Evolutionary conservation across 306 rosid genomes (phyloP), one percentile per base, ranked within the genome.

Genomic region (Echinosophora koreensis): DNA sequence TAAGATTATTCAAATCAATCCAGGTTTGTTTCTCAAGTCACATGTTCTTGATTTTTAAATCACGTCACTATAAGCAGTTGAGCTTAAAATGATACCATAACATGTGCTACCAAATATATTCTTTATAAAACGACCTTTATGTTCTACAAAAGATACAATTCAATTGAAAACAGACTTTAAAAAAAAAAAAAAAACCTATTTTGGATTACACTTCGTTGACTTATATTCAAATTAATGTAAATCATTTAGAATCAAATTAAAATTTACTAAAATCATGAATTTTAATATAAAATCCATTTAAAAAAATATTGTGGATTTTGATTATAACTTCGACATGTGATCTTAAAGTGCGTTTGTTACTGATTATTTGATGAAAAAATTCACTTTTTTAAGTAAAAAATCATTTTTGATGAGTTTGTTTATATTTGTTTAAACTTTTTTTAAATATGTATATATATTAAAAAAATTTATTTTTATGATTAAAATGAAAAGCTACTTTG

Each of bases 1-100:
- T 46, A 37, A 66, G 15, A 66, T 56, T 80, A 66, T 44, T 58
- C 56, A 17, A 14, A 49, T 38, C 57, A 42, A 22, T 22, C 67
- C 65, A 68, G 13, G 49, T 60, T 76, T 75, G 49, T 17, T 57
- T 39, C 82, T n/a, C n/a, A 12, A 51, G 69, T 34, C 84, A 68
- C 84, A 76, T 59, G 82, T 5, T 41, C 51, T 50, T n/a, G 10
- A 10, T 71, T 84, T 59, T 55, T 3, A 50, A 78, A 78, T 51
- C 52, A 59, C 73, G 49, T 35, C n/a, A 7, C n/a, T 34, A 55
- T 74, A 16, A 52, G 50, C 78, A 42, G 42, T 1, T 46, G 6
- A 13, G 71, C 47, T 79, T 54, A 32, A 80, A 84, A 38, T 71
- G 59, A 41, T 71, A 41, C 28, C 51, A 6, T 49, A 14, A 8